Percentiles rank a stretch among this genome's conserved stretches.
Conservation (phyloP, 208 protist species). For the Crithidia thermophila region DNA sequence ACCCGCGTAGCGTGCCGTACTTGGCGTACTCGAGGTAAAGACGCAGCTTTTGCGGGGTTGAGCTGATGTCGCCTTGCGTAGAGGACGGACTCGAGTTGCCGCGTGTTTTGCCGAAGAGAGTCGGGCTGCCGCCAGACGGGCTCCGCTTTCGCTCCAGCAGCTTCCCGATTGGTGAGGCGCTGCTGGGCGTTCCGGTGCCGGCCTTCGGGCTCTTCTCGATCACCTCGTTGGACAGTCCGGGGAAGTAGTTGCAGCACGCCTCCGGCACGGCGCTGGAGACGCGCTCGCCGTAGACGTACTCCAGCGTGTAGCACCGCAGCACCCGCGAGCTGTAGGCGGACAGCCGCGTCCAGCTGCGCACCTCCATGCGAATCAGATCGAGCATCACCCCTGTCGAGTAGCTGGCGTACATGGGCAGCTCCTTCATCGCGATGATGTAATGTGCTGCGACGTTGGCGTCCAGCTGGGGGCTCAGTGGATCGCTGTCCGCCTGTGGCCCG, state of each 20-base stretch:
- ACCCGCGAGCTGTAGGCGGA: conserved; percentile 47
- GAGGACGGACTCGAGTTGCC: background rate
- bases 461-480: background rate
- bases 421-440: conserved; percentile 76
- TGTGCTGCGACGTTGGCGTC: conserved; percentile 10
- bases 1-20: conserved; percentile 58
- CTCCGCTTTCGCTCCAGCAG: conserved; percentile 3
- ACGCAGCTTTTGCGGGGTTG: conserved; percentile 36
- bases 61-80: background rate
- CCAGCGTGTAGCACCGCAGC: conserved; percentile 60
- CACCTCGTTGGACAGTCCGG: conserved; percentile 3
- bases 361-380: conserved; percentile 44
- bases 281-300: conserved; percentile 39
- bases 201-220: background rate
- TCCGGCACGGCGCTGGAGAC: conserved; percentile 18
- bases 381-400: conserved; percentile 26
- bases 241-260: conserved; percentile 27
- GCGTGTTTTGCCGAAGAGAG: background rate
- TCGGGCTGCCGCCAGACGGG: background rate
- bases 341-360: conserved; percentile 50
- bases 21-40: conserved; percentile 75
- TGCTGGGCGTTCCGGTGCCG: background rate
- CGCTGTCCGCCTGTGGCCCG: background rate
- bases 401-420: conserved; percentile 35
- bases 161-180: background rate